A percentile compares a stretch with the other conserved stretches of the same genome.
phyloP scores from a whole-genome alignment of 306 rosid species.

The Alnus rubra region DNA sequence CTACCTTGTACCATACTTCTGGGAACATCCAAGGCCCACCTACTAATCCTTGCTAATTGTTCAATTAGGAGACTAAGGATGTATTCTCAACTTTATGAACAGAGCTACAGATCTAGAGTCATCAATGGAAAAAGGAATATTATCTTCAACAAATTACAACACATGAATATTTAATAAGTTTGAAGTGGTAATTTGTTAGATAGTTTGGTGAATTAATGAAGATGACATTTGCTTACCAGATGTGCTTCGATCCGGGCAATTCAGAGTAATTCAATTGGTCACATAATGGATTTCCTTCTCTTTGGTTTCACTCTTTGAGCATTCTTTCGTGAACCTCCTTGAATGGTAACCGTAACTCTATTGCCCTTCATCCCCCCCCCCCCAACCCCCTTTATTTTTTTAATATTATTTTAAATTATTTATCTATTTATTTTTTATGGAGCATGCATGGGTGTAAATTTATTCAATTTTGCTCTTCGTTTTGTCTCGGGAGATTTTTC shows the following conservation, averaged over 20 bases:
- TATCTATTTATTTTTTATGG: too few species aligned
- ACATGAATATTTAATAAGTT: too few species aligned
- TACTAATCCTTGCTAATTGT: constrained; percentile 29
- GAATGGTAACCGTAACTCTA: constrained; percentile 32
- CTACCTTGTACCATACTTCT: constrained; percentile 32
- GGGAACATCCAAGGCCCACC: constrained; percentile 60
- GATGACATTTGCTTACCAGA: constrained; percentile 32
- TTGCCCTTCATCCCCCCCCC: constrained; percentile 6
- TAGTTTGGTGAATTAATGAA: constrained; percentile 3
- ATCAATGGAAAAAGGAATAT: constrained; percentile 8
- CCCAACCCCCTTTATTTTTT: too few species aligned
- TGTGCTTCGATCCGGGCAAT: constrained; percentile 59
- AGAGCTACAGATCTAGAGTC: constrained; percentile 21
- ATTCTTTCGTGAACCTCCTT: constrained; percentile 38
- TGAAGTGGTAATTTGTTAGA: neutral
- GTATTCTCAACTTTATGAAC: constrained; percentile 38
- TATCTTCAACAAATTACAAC: neutral
- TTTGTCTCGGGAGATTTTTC: neutral
- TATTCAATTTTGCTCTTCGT: neutral
- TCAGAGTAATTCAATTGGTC: constrained; percentile 48
- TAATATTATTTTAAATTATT: too few species aligned
- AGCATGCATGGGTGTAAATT: neutral
- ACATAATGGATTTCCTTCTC: constrained; percentile 66
- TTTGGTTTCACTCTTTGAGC: constrained; percentile 45
- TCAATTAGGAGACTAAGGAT: constrained; percentile 32